Conservation (phyloP, 345 rosid genomes). For the Euphorbia tirucalli region DNA sequence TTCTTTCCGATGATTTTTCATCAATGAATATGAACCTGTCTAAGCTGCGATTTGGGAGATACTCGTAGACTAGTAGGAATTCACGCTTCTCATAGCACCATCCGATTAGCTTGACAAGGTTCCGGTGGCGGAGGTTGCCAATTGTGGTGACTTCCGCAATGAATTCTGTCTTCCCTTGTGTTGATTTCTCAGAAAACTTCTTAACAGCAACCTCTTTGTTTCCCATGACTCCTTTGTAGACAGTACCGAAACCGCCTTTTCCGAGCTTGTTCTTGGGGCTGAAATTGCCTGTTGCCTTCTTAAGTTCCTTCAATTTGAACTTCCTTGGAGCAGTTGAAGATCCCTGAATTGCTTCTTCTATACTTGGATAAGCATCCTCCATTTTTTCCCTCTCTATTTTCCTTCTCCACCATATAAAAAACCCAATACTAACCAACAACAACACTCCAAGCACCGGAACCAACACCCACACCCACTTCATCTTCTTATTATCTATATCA, state of each 20-base stretch:
- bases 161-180: conserved; percentile 79
- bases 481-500: conserved; percentile 21
- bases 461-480: conserved; percentile 33
- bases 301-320: conserved; percentile 49
- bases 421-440: conserved; percentile 10
- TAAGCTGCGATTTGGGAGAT: conserved; percentile 65
- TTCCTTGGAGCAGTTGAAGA: conserved; percentile 52
- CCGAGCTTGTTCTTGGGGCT: conserved; percentile 54
- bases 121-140: conserved; percentile 60
- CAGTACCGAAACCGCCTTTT: conserved; percentile 78
- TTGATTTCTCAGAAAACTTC: conserved; percentile 55
- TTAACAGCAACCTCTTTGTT: conserved; percentile 65
- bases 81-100: conserved; percentile 67
- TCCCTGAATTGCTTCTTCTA: conserved; percentile 50
- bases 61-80: conserved; percentile 68
- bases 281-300: conserved; percentile 57
- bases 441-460: conserved; percentile 19
- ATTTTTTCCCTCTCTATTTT: conserved; percentile 15
- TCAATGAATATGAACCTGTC: conserved; percentile 48
- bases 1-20: not conserved
- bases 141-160: conserved; percentile 74
- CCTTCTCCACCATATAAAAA: conserved; percentile 33
- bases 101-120: conserved; percentile 71
- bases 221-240: conserved; percentile 54
- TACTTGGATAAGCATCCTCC: conserved; percentile 36